Base-by-base conservation (phyloP, 177 flowering plant species). In the Vitis hybrid region DNA sequence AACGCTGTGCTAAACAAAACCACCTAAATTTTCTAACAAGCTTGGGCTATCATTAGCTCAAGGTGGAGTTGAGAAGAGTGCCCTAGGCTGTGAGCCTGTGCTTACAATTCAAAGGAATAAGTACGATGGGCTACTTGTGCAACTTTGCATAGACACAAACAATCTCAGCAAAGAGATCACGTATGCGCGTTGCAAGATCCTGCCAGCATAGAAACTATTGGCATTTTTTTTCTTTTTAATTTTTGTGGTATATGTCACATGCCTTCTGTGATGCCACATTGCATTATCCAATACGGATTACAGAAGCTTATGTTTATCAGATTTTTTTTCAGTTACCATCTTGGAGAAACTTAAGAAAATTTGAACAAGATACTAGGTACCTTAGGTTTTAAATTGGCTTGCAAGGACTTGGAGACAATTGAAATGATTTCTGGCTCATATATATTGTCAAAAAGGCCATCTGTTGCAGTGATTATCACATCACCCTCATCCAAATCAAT, bases 381-480 rank as follows among this genome's bases (percentile, higher is more conserved):
- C 97, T 89, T 74, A 10, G 85, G 86, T 50, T 66, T 75, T 64
- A 71, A 53, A 65, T 67, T 71, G 63, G 70, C 75, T 79, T 81
- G 72, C 78, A 88, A 14, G 32, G 92, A 82, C 65, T 80, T 83
- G 58, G 81, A 67, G 71, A 89, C 82, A 17, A 84, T 76, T 15
- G 80, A 78, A 61, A 80, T 82, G 63, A 92, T 86, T 72, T 90
- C 97, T 80, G 85, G 81, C 27, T 87, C 90, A 66, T 87, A 92
- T 32, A 92, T 69, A 74, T 94, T 92, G 85, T 94, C 97, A 70
- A 92, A 88, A 62, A 92, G 91, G 62, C 97, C 97, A 87, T 92
- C 91, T 1, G 94, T 90, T 66, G 89, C 97, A 27, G 86, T 71
- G 18, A 94, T 66, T 18, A 90, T 78, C 27, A 86, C 83, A 73